These are phyloP conservation scores for Cutaneotrichosporon arboriforme DNA, from an alignment of 1,284 basidiomycete species.

Conservation along the genomic window DNA sequence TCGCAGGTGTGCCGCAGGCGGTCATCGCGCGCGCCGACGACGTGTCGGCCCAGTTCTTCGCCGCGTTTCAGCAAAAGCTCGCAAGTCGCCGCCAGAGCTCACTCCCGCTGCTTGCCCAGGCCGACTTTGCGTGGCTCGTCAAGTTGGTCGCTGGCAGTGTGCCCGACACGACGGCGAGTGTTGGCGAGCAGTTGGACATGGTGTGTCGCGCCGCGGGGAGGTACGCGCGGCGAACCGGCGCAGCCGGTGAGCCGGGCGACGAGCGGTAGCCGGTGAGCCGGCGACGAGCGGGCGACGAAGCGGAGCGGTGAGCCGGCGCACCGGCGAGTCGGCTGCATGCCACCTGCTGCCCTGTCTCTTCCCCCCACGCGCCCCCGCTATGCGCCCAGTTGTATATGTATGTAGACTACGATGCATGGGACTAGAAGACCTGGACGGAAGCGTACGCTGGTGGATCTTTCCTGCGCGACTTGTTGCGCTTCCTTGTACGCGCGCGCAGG, in stretches of 20 bases:
- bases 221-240: background rate
- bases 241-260: too few species aligned
- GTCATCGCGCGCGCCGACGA: conserved; percentile 76
- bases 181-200: conserved; percentile 30
- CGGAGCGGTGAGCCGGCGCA: too few species aligned
- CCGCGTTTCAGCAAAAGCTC: conserved; percentile 72
- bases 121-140: conserved; percentile 73
- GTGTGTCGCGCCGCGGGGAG: conserved; percentile 19
- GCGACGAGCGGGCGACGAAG: too few species aligned
- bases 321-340: too few species aligned
- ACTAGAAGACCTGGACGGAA: conserved; percentile 20
- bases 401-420: too few species aligned
- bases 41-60: conserved; percentile 81
- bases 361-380: too few species aligned
- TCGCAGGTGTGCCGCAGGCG: conserved; percentile 67
- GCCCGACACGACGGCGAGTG: conserved; percentile 14
- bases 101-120: conserved; percentile 71
- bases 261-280: too few species aligned
- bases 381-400: too few species aligned
- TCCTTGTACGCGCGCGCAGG: conserved; percentile 14
- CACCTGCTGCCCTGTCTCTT: too few species aligned
- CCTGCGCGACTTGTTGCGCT: conserved; percentile 33
- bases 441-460: conserved; percentile 43
- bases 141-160: conserved; percentile 16
- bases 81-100: conserved; percentile 59